Evolutionary conservation across 2,329 filamentous ascomycete genomes (phyloP), one percentile per base, ranked within the genome.

Genomic region (Juglanconis oblonga): DNA sequence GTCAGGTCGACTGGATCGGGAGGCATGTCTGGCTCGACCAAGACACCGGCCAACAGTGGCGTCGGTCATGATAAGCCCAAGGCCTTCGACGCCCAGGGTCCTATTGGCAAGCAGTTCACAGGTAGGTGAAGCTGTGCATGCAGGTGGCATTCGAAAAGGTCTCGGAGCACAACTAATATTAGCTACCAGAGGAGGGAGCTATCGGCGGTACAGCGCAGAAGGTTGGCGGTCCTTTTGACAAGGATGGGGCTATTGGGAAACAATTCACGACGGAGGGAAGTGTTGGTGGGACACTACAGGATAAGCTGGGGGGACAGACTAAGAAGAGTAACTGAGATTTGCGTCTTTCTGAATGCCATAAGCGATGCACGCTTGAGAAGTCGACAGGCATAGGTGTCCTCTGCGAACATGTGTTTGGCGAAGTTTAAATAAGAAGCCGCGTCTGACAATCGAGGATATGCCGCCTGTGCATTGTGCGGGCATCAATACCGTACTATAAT

Each of bases 81-180:
- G 63, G 67, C 74, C 0, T 72, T 86, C 51, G 82, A 82, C 45
- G 78, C 76, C 1, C 70, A 77, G 1, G 82, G 82, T 5, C 71
- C 76, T 0, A 76, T 85, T 38, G 82, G 83, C 24, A 82, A 81
- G 65, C 80, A 84, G 29, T 85, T 85, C 66, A 85, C 79, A 4
- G 76, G 78, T 80, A 68, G 52, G 58, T 14, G 14, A 14, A 44
- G 24, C 24, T 24, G 24, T 24, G 24, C 24, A 24, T 24, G 24
- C 24, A 24, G 24, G 24, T 24, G 24, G 24, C 24, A 24, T 24
- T 24, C 24, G 24, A 24, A 5, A 14, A 7, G 17, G 17, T 57
- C 33, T 58, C 24, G 10, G 14, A n/a, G 35, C 32, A n/a, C 3
- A 13, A 7, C 57, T 61, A 24, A 63, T 42, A 40, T 13, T 0